A percentile compares a stretch with the other conserved stretches of the same genome.
Conservation (phyloP, 805 yeast genomes). For the Candida montana region DNA sequence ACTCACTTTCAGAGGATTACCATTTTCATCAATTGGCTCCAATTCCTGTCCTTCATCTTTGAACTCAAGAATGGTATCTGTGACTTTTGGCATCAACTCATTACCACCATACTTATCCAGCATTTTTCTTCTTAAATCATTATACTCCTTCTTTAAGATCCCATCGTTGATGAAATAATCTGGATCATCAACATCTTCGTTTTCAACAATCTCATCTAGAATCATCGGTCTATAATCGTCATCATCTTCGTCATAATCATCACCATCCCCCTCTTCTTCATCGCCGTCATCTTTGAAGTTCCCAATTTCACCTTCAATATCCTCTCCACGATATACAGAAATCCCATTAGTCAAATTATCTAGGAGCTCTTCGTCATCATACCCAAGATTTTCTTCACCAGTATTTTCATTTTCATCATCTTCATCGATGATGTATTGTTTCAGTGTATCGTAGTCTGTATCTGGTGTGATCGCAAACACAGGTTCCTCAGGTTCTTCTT, state of each 20-base stretch:
- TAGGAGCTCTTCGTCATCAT: conserved; percentile 12
- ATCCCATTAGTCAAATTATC: conserved; percentile 18
- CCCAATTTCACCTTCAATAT: conserved; percentile 13
- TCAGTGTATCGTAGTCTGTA: conserved; percentile 12
- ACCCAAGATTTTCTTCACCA: too few relatives aligned
- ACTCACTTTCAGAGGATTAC: conserved; percentile 55
- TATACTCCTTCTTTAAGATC: conserved; percentile 26
- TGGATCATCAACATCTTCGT: conserved; percentile 28
- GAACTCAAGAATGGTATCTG: conserved; percentile 17
- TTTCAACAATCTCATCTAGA: conserved; percentile 38
- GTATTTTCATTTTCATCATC: conserved; percentile 18
- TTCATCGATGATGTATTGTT: conserved; percentile 10
- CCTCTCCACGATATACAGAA: conserved; percentile 11
- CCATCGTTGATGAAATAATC: conserved; percentile 24
- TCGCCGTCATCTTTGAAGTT: conserved; percentile 26
- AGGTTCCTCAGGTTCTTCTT: not conserved
- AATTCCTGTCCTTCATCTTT: conserved; percentile 46
- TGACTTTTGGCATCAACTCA: not conserved
- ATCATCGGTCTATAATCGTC: conserved; percentile 36
- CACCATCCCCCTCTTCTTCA: conserved; percentile 31
- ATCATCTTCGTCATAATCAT: conserved; percentile 26
- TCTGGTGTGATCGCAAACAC: not conserved
- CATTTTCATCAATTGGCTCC: conserved; percentile 65
- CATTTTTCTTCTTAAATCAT: conserved; percentile 26
- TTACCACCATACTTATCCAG: conserved; percentile 22